A percentile compares a stretch with the other conserved stretches of the same genome.
These are phyloP conservation scores for Citrullus mucosospermus DNA, from an alignment of 306 rosid species.

Conservation along the genomic window DNA sequence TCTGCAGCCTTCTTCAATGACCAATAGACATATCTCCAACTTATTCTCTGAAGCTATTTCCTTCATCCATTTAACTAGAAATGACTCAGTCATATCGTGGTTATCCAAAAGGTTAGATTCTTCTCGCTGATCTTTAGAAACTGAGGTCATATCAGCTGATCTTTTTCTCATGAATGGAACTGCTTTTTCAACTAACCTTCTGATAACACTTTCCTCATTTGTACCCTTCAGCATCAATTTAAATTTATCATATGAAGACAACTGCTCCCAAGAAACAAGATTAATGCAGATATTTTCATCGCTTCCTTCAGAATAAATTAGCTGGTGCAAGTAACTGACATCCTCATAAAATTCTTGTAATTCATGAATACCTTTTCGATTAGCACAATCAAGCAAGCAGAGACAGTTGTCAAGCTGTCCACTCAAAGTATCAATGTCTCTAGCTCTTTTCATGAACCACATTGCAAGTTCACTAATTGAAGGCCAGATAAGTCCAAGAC, in stretches of 20 bases:
- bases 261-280: slow-evolving; percentile 63
- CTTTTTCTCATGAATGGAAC: slow-evolving; percentile 68
- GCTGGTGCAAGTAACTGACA: slow-evolving; percentile 54
- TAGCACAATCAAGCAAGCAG: slow-evolving; percentile 66
- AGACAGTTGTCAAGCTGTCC: slow-evolving; percentile 90
- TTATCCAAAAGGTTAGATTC: slow-evolving; percentile 19
- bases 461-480: slow-evolving; percentile 46
- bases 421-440: slow-evolving; percentile 60
- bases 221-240: slow-evolving; percentile 80
- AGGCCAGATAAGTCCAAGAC: slow-evolving; percentile 71
- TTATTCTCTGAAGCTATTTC: slow-evolving; percentile 69
- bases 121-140: slow-evolving; percentile 18
- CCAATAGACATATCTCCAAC: slow-evolving; percentile 63
- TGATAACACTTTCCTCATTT: slow-evolving; percentile 50
- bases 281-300: slow-evolving; percentile 38
- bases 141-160: slow-evolving; percentile 21
- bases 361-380: slow-evolving; percentile 59
- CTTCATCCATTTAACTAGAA: slow-evolving; percentile 86
- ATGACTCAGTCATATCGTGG: slow-evolving; percentile 43
- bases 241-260: slow-evolving; percentile 70
- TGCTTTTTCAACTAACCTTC: slow-evolving; percentile 55
- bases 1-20: slow-evolving; percentile 78
- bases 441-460: slow-evolving; percentile 83
- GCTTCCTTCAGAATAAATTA: slow-evolving; percentile 59
- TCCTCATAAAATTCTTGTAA: slow-evolving; percentile 62